These are phyloP conservation scores for Acanthamoeba royreba DNA, from an alignment of 208 protist genomes.

Conservation along the genomic window DNA sequence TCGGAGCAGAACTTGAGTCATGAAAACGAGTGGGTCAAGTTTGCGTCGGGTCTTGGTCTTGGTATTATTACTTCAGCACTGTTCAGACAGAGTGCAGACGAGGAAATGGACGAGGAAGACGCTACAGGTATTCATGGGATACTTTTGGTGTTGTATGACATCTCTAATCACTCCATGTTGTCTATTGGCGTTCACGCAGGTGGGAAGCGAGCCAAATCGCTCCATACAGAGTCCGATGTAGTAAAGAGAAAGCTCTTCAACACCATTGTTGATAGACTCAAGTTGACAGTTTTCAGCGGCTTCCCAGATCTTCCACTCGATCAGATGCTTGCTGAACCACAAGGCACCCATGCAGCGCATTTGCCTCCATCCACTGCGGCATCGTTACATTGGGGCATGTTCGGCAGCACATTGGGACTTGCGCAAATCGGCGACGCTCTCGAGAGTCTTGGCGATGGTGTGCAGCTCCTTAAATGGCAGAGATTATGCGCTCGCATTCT, in stretches of 20 bases:
- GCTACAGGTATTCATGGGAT: neutral
- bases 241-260: neutral
- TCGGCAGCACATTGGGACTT: neutral
- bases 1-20: neutral
- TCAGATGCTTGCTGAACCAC: neutral
- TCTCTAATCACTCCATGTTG: no score
- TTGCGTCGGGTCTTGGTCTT: neutral
- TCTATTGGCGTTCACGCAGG: neutral
- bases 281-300: neutral
- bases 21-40: slow-evolving; percentile 37
- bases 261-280: neutral
- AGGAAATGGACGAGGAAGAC: neutral
- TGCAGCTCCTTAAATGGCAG: neutral
- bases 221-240: slow-evolving; percentile 29
- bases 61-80: neutral
- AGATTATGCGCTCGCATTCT: neutral
- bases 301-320: slow-evolving; percentile 4
- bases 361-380: neutral
- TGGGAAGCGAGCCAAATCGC: neutral
- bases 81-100: neutral
- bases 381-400: slow-evolving; percentile 31
- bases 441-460: neutral
- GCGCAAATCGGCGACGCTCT: slow-evolving; percentile 31
- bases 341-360: neutral
- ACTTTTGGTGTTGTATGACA: neutral